phyloP scores from a whole-genome alignment of 805 yeast genomes.

The Yarrowia porcina region DNA sequence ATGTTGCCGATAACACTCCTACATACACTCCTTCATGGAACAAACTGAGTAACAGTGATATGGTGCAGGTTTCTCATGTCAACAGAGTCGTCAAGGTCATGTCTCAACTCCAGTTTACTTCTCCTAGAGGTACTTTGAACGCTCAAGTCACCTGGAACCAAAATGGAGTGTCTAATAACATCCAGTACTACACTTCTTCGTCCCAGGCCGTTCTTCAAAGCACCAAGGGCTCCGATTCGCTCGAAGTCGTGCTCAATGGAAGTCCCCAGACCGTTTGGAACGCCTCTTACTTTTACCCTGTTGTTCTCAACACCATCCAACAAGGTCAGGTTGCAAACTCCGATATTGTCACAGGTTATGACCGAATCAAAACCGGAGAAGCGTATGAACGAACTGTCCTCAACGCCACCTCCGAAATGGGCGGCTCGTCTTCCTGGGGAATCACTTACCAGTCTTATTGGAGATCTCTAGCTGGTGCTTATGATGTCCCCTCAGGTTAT shows the following conservation, averaged over 20 bases:
- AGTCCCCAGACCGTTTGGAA: slow-evolving; percentile 1
- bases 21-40: not conserved
- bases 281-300: slow-evolving; percentile 14
- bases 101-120: not conserved
- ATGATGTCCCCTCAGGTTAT: not conserved
- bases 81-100: slow-evolving; percentile 1
- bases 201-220: slow-evolving; percentile 11
- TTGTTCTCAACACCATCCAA: not conserved
- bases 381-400: not conserved
- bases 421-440: not conserved
- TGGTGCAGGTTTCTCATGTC: slow-evolving; percentile 15
- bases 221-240: slow-evolving; percentile 1
- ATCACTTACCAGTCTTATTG: slow-evolving; percentile 5
- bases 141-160: slow-evolving; percentile 18
- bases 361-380: not conserved
- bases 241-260: slow-evolving; percentile 1
- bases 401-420: not conserved
- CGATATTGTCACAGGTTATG: slow-evolving; percentile 12
- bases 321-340: not conserved
- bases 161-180: slow-evolving; percentile 3
- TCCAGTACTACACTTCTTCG: slow-evolving; percentile 5
- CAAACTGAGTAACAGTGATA: slow-evolving; percentile 3
- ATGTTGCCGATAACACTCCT: not conserved
- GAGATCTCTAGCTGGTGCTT: not conserved
- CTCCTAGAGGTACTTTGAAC: not conserved